These are phyloP conservation scores for Adenanthera pavonina DNA, from an alignment of 306 rosid species.

Conservation along the genomic window DNA sequence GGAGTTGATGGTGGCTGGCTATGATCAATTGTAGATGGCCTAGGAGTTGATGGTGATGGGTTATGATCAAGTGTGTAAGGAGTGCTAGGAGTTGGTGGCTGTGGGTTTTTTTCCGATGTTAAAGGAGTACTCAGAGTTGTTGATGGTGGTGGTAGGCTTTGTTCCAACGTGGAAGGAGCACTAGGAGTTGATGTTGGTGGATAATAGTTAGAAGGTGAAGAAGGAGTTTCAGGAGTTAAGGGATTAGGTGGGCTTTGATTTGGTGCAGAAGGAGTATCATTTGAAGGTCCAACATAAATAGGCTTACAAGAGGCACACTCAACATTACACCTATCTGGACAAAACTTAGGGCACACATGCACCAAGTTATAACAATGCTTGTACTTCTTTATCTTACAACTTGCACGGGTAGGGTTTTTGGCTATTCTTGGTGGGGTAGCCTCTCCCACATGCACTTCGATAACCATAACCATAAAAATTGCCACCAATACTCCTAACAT, in stretches of 20 bases:
- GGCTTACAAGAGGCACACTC: constrained; percentile 67
- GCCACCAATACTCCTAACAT: constrained; percentile 21
- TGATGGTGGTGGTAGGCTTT: not conserved
- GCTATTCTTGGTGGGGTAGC: constrained; percentile 60
- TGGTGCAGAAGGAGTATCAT: constrained; percentile 4
- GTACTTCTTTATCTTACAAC: constrained; percentile 52
- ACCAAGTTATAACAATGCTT: constrained; percentile 60
- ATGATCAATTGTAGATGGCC: too few species aligned
- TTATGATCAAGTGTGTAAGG: too few species aligned
- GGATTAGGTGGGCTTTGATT: not conserved
- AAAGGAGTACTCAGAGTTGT: not conserved
- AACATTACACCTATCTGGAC: constrained; percentile 57
- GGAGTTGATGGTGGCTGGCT: too few species aligned
- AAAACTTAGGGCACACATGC: constrained; percentile 69
- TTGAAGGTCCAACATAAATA: constrained; percentile 41
- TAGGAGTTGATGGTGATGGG: too few species aligned
- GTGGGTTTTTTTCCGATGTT: not conserved
- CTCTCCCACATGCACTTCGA: constrained; percentile 35
- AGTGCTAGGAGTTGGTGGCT: not conserved
- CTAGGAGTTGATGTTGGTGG: not conserved
- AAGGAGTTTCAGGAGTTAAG: not conserved
- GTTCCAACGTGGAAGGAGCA: not conserved
- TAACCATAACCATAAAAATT: constrained; percentile 8
- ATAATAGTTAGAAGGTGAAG: not conserved
- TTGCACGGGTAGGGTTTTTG: constrained; percentile 54